Percentiles rank a stretch among this genome's conserved stretches.
Evolutionary conservation across 768 basidiomycete genomes (phyloP).

Genomic region (Collybiopsis confluens): DNA sequence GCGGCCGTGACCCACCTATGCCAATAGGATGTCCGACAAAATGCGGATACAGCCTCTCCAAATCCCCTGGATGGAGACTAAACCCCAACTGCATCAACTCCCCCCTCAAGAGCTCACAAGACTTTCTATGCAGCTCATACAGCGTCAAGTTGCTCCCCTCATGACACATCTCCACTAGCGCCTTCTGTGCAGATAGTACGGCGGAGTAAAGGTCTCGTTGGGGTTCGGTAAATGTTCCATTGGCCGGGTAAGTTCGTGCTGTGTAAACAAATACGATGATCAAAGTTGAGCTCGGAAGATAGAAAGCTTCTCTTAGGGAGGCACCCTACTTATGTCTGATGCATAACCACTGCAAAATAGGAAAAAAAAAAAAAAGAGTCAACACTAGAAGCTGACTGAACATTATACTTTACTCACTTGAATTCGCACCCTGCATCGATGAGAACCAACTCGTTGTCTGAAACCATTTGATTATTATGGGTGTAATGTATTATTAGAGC

Average conservation of each 20-base stretch:
- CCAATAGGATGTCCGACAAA: slow-evolving; percentile 91
- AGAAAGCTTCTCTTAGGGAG: neutral
- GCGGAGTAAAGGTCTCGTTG: slow-evolving; percentile 86
- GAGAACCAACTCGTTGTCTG: slow-evolving; percentile 70
- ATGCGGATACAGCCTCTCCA: slow-evolving; percentile 89
- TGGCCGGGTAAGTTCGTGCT: slow-evolving; percentile 88
- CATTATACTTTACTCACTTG: slow-evolving; percentile 48
- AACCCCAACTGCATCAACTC: slow-evolving; percentile 83
- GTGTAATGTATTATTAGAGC: slow-evolving; percentile 94
- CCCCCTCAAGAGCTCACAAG: slow-evolving; percentile 57
- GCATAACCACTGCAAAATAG: slow-evolving; percentile 69
- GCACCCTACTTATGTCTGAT: slow-evolving; percentile 79
- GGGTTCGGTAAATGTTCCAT: slow-evolving; percentile 71
- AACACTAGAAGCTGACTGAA: neutral
- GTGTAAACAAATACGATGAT: slow-evolving; percentile 6
- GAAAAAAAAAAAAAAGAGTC: neutral
- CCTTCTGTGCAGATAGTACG: slow-evolving; percentile 68
- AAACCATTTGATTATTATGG: slow-evolving; percentile 76
- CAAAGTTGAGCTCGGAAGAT: neutral
- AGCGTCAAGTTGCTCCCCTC: slow-evolving; percentile 54
- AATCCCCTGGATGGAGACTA: slow-evolving; percentile 48
- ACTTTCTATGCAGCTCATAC: slow-evolving; percentile 73
- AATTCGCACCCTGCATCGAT: slow-evolving; percentile 93
- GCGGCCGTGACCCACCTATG: too few species aligned
- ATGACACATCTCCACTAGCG: slow-evolving; percentile 57